Conservation (phyloP, 2,329 filamentous ascomycete species). For the Paramyrothecium roridum region DNA sequence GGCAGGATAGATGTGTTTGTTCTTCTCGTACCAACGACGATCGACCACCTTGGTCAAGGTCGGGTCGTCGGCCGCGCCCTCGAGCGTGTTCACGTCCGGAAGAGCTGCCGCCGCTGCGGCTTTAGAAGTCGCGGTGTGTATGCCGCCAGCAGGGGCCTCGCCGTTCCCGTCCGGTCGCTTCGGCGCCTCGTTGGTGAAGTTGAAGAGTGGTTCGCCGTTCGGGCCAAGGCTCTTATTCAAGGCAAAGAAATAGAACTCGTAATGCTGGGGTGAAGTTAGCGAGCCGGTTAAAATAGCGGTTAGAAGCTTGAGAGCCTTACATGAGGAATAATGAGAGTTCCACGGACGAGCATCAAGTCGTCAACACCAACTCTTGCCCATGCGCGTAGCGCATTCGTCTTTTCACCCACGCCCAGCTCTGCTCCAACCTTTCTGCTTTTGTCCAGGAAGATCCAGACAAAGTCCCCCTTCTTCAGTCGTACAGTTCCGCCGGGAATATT, state of each 20-base stretch:
- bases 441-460: slow-evolving; percentile 89
- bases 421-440: slow-evolving; percentile 87
- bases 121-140: slow-evolving; percentile 30
- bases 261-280: slow-evolving; percentile 62
- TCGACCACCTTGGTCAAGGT: slow-evolving; percentile 90
- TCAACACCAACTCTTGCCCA: slow-evolving; percentile 95
- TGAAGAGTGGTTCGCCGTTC: slow-evolving; percentile 71
- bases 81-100: slow-evolving; percentile 54
- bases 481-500: slow-evolving; percentile 83
- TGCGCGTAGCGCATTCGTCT: slow-evolving; percentile 64
- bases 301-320: slow-evolving; percentile 50
- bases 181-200: slow-evolving; percentile 59
- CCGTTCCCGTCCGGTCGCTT: slow-evolving; percentile 21
- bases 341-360: slow-evolving; percentile 88
- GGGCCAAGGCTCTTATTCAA: slow-evolving; percentile 79
- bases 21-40: slow-evolving; percentile 92
- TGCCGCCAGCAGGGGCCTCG: slow-evolving; percentile 13
- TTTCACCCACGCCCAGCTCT: slow-evolving; percentile 71
- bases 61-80: slow-evolving; percentile 77
- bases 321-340: slow-evolving; percentile 89
- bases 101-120: slow-evolving; percentile 33
- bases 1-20: slow-evolving; percentile 97
- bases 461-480: slow-evolving; percentile 88
- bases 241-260: slow-evolving; percentile 96
- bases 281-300: slow-evolving; percentile 3